Conservation (phyloP, 2,329 filamentous ascomycete species). For the Bipolaris bicolor region DNA sequence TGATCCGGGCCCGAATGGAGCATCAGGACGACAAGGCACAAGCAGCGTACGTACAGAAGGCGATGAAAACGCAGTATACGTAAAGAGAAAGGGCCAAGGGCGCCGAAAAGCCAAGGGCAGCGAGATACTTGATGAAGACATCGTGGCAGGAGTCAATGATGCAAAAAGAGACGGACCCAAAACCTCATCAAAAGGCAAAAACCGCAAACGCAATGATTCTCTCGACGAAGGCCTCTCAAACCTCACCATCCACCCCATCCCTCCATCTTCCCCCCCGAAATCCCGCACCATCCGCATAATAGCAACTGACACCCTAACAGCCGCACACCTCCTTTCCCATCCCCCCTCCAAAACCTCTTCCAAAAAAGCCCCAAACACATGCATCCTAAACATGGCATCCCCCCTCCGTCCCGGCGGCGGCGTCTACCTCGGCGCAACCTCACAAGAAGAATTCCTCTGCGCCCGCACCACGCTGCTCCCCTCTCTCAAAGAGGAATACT, state of each 20-base stretch:
- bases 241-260: slow-evolving; percentile 4
- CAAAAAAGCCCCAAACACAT: slow-evolving; percentile 51
- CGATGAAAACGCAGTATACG: slow-evolving; percentile 24
- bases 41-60: slow-evolving; percentile 4
- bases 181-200: slow-evolving; percentile 16
- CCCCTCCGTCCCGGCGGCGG: slow-evolving; percentile 67
- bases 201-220: slow-evolving; percentile 17
- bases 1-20: slow-evolving; percentile 40
- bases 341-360: slow-evolving; percentile 11
- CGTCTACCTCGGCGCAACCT: slow-evolving; percentile 64
- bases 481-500: slow-evolving; percentile 64
- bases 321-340: slow-evolving; percentile 52
- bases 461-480: slow-evolving; percentile 65
- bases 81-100: slow-evolving; percentile 45
- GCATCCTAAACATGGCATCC: slow-evolving; percentile 69
- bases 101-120: slow-evolving; percentile 34
- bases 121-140: slow-evolving; percentile 9
- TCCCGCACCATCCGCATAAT: slow-evolving; percentile 52
- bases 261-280: slow-evolving; percentile 1
- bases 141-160: slow-evolving; percentile 9
- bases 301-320: slow-evolving; percentile 60
- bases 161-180: slow-evolving; percentile 13
- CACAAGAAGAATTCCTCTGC: slow-evolving; percentile 68
- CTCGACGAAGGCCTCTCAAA: slow-evolving; percentile 19
- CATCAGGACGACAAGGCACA: background rate